Conservation (phyloP, 2,329 filamentous ascomycete genomes). For the Cytospora mali region DNA sequence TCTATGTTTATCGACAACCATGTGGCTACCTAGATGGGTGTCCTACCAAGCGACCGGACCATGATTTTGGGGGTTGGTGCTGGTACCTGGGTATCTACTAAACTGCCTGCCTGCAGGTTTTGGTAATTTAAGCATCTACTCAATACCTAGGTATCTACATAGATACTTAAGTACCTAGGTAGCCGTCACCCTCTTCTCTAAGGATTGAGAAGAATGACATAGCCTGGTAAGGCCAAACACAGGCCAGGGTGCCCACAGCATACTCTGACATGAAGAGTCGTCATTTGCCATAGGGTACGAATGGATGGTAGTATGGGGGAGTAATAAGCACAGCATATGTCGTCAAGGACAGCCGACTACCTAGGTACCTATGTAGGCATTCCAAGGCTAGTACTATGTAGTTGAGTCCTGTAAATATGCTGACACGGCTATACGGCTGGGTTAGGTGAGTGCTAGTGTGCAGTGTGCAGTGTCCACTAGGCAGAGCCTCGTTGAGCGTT, state of each 20-base stretch:
- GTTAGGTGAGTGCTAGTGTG: not conserved
- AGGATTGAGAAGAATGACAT: not conserved
- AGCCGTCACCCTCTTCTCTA: not conserved
- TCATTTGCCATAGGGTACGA: not conserved
- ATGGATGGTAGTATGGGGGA: not conserved
- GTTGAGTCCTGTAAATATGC: not conserved
- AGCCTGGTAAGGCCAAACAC: not conserved
- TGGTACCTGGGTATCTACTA: not conserved
- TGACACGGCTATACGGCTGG: not conserved
- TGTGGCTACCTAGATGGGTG: slow-evolving; percentile 11
- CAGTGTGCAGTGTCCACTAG: no score
- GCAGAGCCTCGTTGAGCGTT: no score
- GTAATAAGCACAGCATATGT: not conserved
- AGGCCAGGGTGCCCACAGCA: not conserved
- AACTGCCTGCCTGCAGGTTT: no score
- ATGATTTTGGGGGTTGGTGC: not conserved
- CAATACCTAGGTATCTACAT: not conserved
- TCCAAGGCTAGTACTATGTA: not conserved
- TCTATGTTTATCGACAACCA: slow-evolving; percentile 17
- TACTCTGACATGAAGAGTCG: not conserved
- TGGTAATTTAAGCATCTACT: not conserved
- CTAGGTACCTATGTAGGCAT: no score
- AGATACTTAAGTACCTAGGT: not conserved
- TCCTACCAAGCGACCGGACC: slow-evolving; percentile 8
- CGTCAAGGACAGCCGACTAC: not conserved